phyloP scores from a whole-genome alignment of 208 protist genomes.

The Trypanosoma lewisi region DNA sequence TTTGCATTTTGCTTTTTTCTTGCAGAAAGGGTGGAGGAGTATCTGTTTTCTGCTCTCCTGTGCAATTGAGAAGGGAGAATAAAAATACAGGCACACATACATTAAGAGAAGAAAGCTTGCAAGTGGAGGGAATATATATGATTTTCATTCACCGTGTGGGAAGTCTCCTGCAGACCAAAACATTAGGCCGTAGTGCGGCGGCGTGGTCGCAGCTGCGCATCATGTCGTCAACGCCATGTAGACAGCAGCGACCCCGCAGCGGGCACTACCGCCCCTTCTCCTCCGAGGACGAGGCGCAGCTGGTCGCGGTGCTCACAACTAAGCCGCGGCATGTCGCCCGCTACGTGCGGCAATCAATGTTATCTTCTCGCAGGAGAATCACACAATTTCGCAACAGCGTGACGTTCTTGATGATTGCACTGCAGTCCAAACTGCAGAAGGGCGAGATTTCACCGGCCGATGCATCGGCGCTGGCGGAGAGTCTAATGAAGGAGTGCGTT shows the following conservation, averaged over 20 bases:
- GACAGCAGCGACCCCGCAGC: constrained; percentile 2
- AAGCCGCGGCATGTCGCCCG: constrained; percentile 83
- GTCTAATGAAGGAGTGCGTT: constrained; percentile 88
- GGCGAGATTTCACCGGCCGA: constrained; percentile 64
- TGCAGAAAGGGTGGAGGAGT: neutral
- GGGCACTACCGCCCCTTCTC: constrained; percentile 76
- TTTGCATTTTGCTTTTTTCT: constrained; percentile 8
- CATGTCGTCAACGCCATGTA: neutral
- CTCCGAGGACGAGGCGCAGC: constrained; percentile 77
- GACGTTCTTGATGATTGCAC: constrained; percentile 88
- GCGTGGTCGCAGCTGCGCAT: neutral
- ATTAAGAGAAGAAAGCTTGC: too few relatives aligned
- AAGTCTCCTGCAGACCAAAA: neutral
- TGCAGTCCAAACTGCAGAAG: constrained; percentile 82
- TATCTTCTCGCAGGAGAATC: constrained; percentile 63
- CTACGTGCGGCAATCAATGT: constrained; percentile 85
- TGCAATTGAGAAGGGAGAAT: neutral
- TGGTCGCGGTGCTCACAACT: constrained; percentile 63
- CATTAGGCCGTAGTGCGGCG: too few relatives aligned
- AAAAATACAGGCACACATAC: neutral
- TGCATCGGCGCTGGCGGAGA: constrained; percentile 74
- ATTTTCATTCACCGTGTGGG: neutral
- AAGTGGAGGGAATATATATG: neutral
- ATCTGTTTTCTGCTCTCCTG: neutral
- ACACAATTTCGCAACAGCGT: constrained; percentile 89